These are phyloP conservation scores for Colletotrichum kahawae DNA, from an alignment of 2,329 filamentous ascomycete genomes.

Conservation along the genomic window DNA sequence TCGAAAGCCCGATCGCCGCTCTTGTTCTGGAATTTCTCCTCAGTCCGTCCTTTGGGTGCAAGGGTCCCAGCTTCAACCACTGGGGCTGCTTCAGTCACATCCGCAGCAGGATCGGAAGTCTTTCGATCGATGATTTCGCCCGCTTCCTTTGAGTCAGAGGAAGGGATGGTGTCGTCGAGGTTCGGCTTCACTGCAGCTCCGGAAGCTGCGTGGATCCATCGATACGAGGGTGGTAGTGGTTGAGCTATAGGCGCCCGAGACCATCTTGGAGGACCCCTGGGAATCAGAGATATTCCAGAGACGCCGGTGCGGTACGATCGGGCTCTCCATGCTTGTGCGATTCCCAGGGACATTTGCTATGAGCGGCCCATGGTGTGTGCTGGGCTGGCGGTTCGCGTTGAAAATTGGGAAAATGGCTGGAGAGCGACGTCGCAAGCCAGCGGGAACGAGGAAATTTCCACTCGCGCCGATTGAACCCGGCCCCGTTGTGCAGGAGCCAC, in stretches of 20 bases:
- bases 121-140: not conserved
- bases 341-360: slow-evolving; percentile 53
- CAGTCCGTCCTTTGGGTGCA: not conserved
- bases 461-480: slow-evolving; percentile 18
- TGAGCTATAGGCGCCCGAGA: slow-evolving; percentile 10
- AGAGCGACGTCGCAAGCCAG: not conserved
- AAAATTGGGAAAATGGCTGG: not conserved
- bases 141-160: not conserved
- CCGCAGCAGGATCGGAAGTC: not conserved
- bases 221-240: not conserved
- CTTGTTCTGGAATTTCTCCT: not conserved
- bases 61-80: not conserved
- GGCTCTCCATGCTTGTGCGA: slow-evolving; percentile 48
- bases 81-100: not conserved
- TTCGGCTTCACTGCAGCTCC: not conserved
- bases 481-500: not conserved
- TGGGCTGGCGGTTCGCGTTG: slow-evolving; percentile 7
- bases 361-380: slow-evolving; percentile 37
- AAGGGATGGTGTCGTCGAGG: not conserved
- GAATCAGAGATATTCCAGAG: slow-evolving; percentile 24
- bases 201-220: not conserved
- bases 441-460: slow-evolving; percentile 11
- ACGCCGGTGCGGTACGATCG: slow-evolving; percentile 36
- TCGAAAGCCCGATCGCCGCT: not conserved
- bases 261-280: slow-evolving; percentile 18